These are phyloP conservation scores for Bruguiera gymnorhiza DNA, from an alignment of 345 rosid species.

Conservation along the genomic window DNA sequence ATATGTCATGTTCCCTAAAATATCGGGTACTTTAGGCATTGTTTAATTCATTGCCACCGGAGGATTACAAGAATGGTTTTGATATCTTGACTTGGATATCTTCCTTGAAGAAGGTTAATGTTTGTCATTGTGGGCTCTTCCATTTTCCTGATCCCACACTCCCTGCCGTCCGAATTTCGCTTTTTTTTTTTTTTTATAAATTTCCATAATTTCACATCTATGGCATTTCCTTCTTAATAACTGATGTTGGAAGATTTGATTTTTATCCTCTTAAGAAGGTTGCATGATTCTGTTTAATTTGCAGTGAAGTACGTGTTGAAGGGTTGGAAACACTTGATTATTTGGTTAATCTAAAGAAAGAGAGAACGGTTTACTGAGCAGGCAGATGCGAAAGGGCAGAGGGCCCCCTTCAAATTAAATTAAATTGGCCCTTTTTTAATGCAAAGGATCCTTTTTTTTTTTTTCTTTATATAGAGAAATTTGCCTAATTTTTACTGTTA, in stretches of 20 bases:
- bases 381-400: conserved; percentile 53
- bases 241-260: conserved; percentile 2
- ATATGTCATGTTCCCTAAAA: background rate
- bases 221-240: background rate
- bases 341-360: conserved; percentile 58
- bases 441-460: too few species aligned
- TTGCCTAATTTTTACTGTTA: too few species aligned
- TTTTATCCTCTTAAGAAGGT: conserved; percentile 12
- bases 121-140: too few species aligned
- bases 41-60: conserved; percentile 72
- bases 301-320: conserved; percentile 95
- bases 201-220: background rate
- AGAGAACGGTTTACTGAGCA: conserved; percentile 86
- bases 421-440: too few species aligned
- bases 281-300: conserved; percentile 33
- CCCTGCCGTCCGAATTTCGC: background rate
- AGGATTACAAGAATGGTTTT: conserved; percentile 69
- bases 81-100: too few species aligned
- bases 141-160: too few species aligned
- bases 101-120: too few species aligned
- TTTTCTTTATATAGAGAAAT: too few species aligned
- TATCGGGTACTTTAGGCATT: conserved; percentile 50
- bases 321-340: conserved; percentile 98
- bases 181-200: background rate
- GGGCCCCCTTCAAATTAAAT: too few species aligned